phyloP scores from a whole-genome alignment of 1,284 basidiomycete genomes.

The Trametes hirsuta region DNA sequence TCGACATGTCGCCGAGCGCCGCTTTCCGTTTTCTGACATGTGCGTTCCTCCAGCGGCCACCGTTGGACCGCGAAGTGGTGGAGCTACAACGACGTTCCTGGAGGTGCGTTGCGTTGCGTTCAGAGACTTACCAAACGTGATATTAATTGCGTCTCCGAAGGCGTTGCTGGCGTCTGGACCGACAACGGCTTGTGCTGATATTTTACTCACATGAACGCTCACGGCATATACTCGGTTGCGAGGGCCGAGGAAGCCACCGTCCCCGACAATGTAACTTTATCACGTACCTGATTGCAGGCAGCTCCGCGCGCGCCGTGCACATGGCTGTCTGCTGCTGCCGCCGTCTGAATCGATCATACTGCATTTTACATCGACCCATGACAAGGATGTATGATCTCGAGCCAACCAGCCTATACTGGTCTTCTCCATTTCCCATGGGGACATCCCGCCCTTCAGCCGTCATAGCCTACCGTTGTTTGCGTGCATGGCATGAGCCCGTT shows the following conservation, averaged over 20 bases:
- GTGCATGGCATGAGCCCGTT: not conserved
- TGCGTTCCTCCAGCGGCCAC: constrained; percentile 34
- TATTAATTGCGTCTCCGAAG: constrained; percentile 9
- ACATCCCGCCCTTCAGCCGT: not conserved
- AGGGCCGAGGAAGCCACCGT: not conserved
- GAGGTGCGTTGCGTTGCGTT: constrained; percentile 34
- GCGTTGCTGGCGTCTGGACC: constrained; percentile 42
- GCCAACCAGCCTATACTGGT: not conserved
- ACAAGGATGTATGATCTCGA: not conserved
- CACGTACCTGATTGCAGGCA: not conserved
- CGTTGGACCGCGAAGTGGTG: constrained; percentile 65
- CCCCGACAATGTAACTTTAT: not conserved
- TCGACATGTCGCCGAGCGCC: not conserved
- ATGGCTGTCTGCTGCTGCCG: not conserved
- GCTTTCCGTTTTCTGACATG: not conserved
- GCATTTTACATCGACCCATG: not conserved
- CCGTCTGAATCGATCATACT: not conserved
- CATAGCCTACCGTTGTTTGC: not conserved
- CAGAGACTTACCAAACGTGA: not conserved
- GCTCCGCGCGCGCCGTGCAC: not conserved
- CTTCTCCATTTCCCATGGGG: not conserved
- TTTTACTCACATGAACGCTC: not conserved
- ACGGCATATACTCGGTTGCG: not conserved
- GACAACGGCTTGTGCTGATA: constrained; percentile 42
- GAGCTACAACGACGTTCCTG: constrained; percentile 50